A percentile compares a stretch with the other conserved stretches of the same genome.
Evolutionary conservation across 2,329 filamentous ascomycete species (phyloP).

Genomic region (Diaporthe batatas): DNA sequence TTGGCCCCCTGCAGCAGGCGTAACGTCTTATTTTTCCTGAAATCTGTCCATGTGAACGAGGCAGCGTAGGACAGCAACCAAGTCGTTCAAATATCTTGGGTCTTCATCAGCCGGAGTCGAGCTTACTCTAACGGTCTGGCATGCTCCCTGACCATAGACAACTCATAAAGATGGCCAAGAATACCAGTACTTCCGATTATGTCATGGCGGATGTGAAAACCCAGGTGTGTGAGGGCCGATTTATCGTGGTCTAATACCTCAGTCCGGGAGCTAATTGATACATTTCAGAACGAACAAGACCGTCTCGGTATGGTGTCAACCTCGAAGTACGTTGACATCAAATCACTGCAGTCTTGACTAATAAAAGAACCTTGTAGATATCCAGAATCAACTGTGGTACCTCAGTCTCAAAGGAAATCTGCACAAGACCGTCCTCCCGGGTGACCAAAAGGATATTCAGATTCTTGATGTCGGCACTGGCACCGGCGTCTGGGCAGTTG

Average conservation of each 20-base stretch:
- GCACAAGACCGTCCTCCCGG: background rate
- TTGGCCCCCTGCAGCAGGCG: no score
- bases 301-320: background rate
- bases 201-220: constrained; percentile 5
- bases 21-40: background rate
- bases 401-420: background rate
- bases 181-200: background rate
- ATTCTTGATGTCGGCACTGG: background rate
- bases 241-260: background rate
- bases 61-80: background rate
- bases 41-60: background rate
- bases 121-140: background rate
- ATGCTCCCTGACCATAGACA: background rate
- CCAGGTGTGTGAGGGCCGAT: background rate
- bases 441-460: background rate
- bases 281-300: background rate
- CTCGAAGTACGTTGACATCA: no score
- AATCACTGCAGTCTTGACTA: background rate
- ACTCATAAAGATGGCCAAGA: background rate
- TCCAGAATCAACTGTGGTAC: constrained; percentile 5
- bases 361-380: background rate
- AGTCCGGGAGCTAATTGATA: background rate
- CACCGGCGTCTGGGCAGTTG: background rate
- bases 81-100: background rate
- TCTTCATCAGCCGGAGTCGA: background rate